A percentile compares a stretch with the other conserved stretches of the same genome.
These are phyloP conservation scores for Crepidotus variabilis DNA, from an alignment of 768 basidiomycete genomes.

Conservation along the genomic window DNA sequence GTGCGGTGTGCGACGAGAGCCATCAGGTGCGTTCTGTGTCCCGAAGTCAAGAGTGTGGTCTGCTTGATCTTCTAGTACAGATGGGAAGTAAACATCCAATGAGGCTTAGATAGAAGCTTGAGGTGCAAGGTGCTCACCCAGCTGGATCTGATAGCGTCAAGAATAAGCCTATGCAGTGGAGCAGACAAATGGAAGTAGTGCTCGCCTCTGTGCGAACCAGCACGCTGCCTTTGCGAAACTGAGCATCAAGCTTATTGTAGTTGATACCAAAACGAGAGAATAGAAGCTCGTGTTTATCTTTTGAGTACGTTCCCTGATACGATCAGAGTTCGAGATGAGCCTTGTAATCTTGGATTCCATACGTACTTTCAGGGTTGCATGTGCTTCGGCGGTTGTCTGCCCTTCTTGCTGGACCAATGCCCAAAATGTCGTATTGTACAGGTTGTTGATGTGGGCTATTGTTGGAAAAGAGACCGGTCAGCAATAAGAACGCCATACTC, in stretches of 20 bases:
- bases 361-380: constrained; percentile 69
- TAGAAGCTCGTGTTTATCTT: constrained; percentile 89
- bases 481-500: no score
- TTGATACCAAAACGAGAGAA: constrained; percentile 82
- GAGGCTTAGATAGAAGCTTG: background rate
- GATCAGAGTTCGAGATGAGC: background rate
- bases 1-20: no score
- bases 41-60: no score
- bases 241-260: constrained; percentile 71
- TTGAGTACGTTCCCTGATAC: constrained; percentile 79
- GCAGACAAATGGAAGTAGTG: background rate
- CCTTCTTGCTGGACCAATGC: constrained; percentile 84
- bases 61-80: no score
- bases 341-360: background rate
- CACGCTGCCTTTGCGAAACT: constrained; percentile 84
- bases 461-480: no score
- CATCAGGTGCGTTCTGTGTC: no score
- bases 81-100: no score
- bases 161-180: background rate
- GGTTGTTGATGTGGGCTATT: constrained; percentile 93
- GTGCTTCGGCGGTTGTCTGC: constrained; percentile 74
- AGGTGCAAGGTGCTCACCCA: background rate
- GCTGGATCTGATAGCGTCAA: background rate
- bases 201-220: constrained; percentile 57
- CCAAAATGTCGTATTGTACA: constrained; percentile 97